Evolutionary conservation across 805 yeast species (phyloP).

Genomic region (Priceomyces castillae): DNA sequence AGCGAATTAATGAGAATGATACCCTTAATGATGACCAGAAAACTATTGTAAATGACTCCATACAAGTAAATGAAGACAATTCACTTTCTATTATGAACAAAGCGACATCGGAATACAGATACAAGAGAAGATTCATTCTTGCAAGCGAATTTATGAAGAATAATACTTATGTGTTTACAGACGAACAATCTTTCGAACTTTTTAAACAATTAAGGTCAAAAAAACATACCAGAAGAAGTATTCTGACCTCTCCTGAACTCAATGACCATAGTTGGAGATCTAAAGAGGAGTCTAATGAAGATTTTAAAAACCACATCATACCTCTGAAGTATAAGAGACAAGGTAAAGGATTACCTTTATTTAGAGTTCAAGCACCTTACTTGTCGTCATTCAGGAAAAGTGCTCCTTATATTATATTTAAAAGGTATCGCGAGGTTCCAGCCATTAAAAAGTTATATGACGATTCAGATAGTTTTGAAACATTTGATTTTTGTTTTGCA

Average conservation of each 20-base stretch:
- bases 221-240: slow-evolving; percentile 21
- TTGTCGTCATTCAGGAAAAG: slow-evolving; percentile 33
- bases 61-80: slow-evolving; percentile 9
- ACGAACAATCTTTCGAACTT: slow-evolving; percentile 23
- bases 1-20: slow-evolving; percentile 1
- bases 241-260: slow-evolving; percentile 17
- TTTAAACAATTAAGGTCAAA: slow-evolving; percentile 27
- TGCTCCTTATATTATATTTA: slow-evolving; percentile 33
- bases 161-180: slow-evolving; percentile 28
- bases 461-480: slow-evolving; percentile 21
- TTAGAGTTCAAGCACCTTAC: slow-evolving; percentile 36
- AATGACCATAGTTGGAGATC: slow-evolving; percentile 18
- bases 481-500: slow-evolving; percentile 34
- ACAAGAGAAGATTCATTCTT: slow-evolving; percentile 30
- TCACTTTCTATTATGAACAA: slow-evolving; percentile 18
- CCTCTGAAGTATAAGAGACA: slow-evolving; percentile 29
- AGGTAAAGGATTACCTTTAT: slow-evolving; percentile 38
- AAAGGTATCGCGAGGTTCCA: slow-evolving; percentile 30
- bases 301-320: slow-evolving; percentile 20
- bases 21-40: slow-evolving; percentile 19
- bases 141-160: slow-evolving; percentile 33
- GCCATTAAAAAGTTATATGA: slow-evolving; percentile 15
- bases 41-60: slow-evolving; percentile 19
- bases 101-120: slow-evolving; percentile 18
- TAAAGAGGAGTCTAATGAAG: slow-evolving; percentile 3